A percentile compares a stretch with the other conserved stretches of the same genome.
Evolutionary conservation across 2,329 filamentous ascomycete species (phyloP).

Genomic region (Arthrinium phaeospermum): DNA sequence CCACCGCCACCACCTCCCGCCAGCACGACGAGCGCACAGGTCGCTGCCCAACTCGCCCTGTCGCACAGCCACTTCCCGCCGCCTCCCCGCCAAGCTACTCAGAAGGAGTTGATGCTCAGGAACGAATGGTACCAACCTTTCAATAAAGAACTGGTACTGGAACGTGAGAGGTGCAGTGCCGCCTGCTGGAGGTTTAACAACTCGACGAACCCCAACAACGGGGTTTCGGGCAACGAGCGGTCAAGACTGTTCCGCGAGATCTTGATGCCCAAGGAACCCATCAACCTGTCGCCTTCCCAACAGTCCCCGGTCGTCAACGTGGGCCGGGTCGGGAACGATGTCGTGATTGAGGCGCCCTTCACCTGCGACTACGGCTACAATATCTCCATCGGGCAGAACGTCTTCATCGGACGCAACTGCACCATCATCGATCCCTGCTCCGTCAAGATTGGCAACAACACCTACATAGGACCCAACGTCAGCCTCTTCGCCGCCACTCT

Average conservation of each 20-base stretch:
- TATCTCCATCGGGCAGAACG: conserved; percentile 83
- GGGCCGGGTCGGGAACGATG: conserved; percentile 74
- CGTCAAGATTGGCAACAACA: conserved; percentile 80
- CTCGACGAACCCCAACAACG: conserved; percentile 75
- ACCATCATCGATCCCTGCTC: conserved; percentile 85
- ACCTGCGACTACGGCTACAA: conserved; percentile 97
- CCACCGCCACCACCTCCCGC: conserved; percentile 41
- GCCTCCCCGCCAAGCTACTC: conserved; percentile 55
- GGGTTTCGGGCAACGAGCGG: conserved; percentile 72
- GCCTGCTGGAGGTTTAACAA: conserved; percentile 89
- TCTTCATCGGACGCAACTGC: conserved; percentile 83
- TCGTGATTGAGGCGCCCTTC: conserved; percentile 86
- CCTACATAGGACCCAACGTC: conserved; percentile 82
- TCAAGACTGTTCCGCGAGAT: conserved; percentile 75
- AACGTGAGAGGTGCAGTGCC: conserved; percentile 82
- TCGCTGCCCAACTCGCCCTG: conserved; percentile 64
- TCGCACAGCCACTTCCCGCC: conserved; percentile 58
- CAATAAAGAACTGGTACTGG: conserved; percentile 76
- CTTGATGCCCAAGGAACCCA: conserved; percentile 64
- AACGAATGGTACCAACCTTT: conserved; percentile 82
- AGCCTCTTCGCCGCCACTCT: conserved; percentile 81
- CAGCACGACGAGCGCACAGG: conserved; percentile 53
- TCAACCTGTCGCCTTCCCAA: conserved; percentile 61
- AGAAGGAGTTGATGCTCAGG: conserved; percentile 89
- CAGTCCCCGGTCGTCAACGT: conserved; percentile 57